phyloP scores from a whole-genome alignment of 306 rosid genomes.

The Casuarina equisetifolia region DNA sequence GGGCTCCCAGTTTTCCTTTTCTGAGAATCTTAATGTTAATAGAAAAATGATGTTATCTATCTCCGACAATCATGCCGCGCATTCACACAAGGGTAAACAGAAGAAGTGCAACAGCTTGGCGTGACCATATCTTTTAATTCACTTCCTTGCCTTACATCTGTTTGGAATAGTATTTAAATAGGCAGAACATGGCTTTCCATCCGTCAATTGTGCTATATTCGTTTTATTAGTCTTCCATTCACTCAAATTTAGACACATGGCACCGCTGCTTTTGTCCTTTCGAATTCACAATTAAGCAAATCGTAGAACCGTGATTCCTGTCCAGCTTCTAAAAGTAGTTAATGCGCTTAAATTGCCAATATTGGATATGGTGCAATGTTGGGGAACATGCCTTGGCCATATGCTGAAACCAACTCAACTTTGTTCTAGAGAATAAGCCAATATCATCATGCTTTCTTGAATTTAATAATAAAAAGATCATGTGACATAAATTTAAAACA shows the following conservation, averaged over 20 bases:
- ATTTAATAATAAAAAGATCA: neutral
- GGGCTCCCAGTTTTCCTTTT: neutral
- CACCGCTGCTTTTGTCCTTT: slow-evolving; percentile 17
- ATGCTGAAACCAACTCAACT: slow-evolving; percentile 5
- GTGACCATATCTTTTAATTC: slow-evolving; percentile 32
- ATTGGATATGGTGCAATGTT: slow-evolving; percentile 11
- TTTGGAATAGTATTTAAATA: slow-evolving; percentile 1
- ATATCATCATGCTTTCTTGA: neutral
- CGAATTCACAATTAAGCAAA: neutral
- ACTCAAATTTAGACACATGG: slow-evolving; percentile 8
- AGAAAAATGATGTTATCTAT: slow-evolving; percentile 32
- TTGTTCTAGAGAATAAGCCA: slow-evolving; percentile 1
- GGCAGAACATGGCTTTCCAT: slow-evolving; percentile 33
- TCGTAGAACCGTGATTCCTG: neutral
- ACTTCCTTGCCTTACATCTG: slow-evolving; percentile 5
- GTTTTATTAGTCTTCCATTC: neutral
- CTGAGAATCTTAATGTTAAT: slow-evolving; percentile 25
- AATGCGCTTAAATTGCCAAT: neutral
- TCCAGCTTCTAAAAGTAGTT: neutral
- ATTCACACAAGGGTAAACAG: slow-evolving; percentile 37
- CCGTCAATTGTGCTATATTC: slow-evolving; percentile 6
- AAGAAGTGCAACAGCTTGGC: slow-evolving; percentile 51
- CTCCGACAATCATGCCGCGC: slow-evolving; percentile 63
- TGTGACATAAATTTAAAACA: neutral
- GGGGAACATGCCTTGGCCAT: slow-evolving; percentile 26